Evolutionary conservation across 805 yeast genomes (phyloP).

Genomic region (Myxozyma geophila): DNA sequence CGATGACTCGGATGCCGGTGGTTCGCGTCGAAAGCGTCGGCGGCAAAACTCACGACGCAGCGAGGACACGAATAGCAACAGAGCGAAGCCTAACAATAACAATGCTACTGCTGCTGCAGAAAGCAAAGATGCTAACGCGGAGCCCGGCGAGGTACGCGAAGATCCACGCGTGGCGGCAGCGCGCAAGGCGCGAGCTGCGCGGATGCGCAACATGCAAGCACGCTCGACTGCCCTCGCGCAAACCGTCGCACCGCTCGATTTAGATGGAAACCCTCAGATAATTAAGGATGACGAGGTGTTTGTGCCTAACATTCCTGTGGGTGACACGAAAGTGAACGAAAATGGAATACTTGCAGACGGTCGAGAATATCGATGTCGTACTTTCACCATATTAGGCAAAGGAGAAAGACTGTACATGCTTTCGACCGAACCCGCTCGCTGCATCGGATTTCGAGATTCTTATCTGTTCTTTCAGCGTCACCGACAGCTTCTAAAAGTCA

Average conservation of each 20-base stretch:
- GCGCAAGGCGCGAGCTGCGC: constrained; percentile 34
- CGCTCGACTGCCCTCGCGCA: constrained; percentile 44
- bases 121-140: constrained; percentile 18
- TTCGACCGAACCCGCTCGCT: constrained; percentile 93
- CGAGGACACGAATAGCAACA: not conserved
- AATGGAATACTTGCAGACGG: constrained; percentile 73
- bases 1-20: constrained; percentile 21
- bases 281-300: constrained; percentile 77
- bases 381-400: constrained; percentile 53
- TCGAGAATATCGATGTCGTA: constrained; percentile 65
- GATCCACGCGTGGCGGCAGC: constrained; percentile 36
- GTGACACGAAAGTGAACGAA: constrained; percentile 71
- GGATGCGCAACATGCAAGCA: constrained; percentile 28
- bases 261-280: constrained; percentile 66
- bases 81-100: too few relatives aligned
- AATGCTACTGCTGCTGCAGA: not conserved
- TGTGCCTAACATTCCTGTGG: constrained; percentile 75
- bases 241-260: constrained; percentile 60
- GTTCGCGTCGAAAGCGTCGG: constrained; percentile 14
- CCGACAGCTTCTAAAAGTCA: constrained; percentile 70
- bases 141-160: constrained; percentile 30
- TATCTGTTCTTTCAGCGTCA: constrained; percentile 88
- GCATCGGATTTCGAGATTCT: constrained; percentile 92
- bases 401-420: constrained; percentile 84
- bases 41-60: not conserved